Evolutionary conservation across 345 rosid genomes (phyloP).

Genomic region (Salix udensis): DNA sequence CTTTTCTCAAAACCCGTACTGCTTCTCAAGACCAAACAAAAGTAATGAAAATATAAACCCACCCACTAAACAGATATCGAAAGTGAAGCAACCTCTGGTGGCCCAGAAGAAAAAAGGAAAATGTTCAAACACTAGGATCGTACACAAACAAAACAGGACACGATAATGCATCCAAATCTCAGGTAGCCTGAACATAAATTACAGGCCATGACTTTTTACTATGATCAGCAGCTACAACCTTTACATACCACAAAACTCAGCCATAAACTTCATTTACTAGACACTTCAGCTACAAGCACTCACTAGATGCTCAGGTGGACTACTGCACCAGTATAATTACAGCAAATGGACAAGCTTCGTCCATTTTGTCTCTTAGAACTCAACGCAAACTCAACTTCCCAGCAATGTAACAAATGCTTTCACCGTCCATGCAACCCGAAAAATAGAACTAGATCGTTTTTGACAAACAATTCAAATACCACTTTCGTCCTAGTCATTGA

Average conservation of each 20-base stretch:
- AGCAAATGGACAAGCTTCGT: neutral
- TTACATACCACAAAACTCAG: neutral
- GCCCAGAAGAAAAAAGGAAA: neutral
- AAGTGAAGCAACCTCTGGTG: neutral
- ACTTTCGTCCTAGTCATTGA: neutral
- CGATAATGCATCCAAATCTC: neutral
- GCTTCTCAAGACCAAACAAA: neutral
- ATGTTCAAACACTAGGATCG: neutral
- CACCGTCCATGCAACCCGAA: too few relatives aligned
- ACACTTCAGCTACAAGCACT: neutral
- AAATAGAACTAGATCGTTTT: too few relatives aligned
- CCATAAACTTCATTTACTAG: neutral
- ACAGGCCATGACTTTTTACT: neutral
- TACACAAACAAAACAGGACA: neutral
- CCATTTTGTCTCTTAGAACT: neutral
- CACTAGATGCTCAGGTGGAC: neutral
- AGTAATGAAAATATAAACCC: neutral
- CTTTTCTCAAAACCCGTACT: neutral
- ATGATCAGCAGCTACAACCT: neutral
- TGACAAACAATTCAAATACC: too few relatives aligned
- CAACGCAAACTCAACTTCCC: too few relatives aligned
- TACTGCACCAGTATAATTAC: neutral
- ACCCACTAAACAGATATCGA: neutral
- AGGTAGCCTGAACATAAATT: neutral
- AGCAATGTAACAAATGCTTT: too few relatives aligned